These are phyloP conservation scores for Climacium dendroides DNA, from an alignment of 225 moss, liverwort and hornwort species.

Conservation along the genomic window DNA sequence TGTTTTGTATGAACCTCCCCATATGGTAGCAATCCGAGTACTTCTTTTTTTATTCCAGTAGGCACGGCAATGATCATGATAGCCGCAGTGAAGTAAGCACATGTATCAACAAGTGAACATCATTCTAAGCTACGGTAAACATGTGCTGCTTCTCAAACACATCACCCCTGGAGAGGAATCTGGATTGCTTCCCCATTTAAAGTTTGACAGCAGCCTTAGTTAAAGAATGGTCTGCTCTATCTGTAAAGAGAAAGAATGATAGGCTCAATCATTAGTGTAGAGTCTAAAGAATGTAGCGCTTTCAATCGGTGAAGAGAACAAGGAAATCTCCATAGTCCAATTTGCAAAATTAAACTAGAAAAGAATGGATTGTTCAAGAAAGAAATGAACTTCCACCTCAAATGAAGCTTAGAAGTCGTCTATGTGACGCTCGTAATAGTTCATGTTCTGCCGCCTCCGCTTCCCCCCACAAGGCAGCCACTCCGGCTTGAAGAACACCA, in stretches of 20 bases:
- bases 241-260: background rate
- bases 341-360: background rate
- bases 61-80: background rate
- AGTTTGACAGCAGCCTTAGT: background rate
- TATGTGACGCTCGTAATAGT: conserved; percentile 41
- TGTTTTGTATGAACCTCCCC: background rate
- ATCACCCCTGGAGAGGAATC: background rate
- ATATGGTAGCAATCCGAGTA: background rate
- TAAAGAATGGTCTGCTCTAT: background rate
- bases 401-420: conserved; percentile 20
- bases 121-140: background rate
- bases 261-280: background rate
- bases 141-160: background rate
- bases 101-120: background rate
- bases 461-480: conserved; percentile 24
- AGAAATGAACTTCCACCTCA: background rate
- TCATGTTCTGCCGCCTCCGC: conserved; percentile 13
- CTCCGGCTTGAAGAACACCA: conserved; percentile 22
- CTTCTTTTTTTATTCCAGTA: background rate
- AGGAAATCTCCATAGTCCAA: background rate
- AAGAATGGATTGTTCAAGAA: background rate
- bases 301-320: background rate
- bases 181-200: background rate
- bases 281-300: background rate
- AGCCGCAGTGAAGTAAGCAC: background rate